Conservation (phyloP, 2,329 filamentous ascomycete genomes). For the Calonectria hawksworthii region DNA sequence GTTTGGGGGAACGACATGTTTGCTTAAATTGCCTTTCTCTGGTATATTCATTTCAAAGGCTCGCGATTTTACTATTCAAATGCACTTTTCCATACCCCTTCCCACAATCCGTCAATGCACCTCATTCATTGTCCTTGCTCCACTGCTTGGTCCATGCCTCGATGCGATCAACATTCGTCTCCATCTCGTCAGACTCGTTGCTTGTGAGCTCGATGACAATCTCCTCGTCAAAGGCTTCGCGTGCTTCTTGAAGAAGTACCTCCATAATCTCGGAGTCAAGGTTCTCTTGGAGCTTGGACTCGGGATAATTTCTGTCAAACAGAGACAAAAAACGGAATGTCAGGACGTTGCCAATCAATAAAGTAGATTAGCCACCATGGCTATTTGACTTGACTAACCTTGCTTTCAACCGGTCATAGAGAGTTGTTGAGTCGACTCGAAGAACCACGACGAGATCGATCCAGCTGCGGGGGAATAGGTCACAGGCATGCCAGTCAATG, state of each 20-base stretch:
- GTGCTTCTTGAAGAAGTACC: slow-evolving; percentile 90
- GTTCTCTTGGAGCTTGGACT: slow-evolving; percentile 94
- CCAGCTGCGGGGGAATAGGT: slow-evolving; percentile 93
- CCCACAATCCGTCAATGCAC: background rate
- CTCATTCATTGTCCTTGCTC: slow-evolving; percentile 72
- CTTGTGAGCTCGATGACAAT: slow-evolving; percentile 92
- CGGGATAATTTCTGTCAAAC: slow-evolving; percentile 77
- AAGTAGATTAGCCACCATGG: background rate
- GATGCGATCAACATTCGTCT: slow-evolving; percentile 88
- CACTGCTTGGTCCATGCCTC: slow-evolving; percentile 86
- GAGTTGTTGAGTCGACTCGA: slow-evolving; percentile 81
- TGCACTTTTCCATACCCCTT: background rate
- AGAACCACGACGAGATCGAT: slow-evolving; percentile 96
- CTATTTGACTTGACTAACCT: slow-evolving; percentile 63
- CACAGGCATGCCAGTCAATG: slow-evolving; percentile 98
- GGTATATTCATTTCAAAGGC: background rate
- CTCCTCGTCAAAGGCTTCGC: slow-evolving; percentile 86
- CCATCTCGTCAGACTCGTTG: slow-evolving; percentile 86
- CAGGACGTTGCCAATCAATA: background rate
- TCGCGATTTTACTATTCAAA: background rate
- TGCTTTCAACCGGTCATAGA: slow-evolving; percentile 86
- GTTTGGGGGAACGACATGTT: no score
- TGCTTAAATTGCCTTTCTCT: background rate
- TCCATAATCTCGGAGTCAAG: slow-evolving; percentile 98
- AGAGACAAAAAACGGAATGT: background rate